Evolutionary conservation across 768 basidiomycete genomes (phyloP), one percentile per base, ranked within the genome.

Genomic region (Suillus subluteus): DNA sequence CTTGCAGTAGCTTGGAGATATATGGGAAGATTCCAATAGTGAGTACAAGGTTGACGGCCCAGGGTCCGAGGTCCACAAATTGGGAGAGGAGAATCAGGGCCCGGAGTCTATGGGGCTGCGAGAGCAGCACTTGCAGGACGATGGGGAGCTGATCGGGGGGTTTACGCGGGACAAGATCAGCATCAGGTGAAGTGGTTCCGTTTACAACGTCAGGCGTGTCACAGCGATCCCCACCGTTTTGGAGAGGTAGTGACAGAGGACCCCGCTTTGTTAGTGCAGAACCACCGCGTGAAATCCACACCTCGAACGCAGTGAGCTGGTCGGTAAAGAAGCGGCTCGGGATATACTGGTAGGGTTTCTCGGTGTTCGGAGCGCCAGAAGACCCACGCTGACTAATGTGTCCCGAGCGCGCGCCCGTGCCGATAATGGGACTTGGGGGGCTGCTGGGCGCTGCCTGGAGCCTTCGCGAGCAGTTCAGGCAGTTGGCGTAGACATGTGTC

Each of bases 1-100:
- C 96, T 78, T 98, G 96, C 8, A 99, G 86, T 6, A 99, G 86
- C 73, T 98, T 96, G 65, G 95, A 94, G 62, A 99, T 98, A 76
- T 99, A 99, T 4, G 98, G 97, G 82, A 98, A 99, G 73, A 99
- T 98, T 15, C 98, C 98, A 72, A 99, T 98, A 7, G 92, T 91
- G 43, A 99, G 84, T 15, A 97, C 96, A 16, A 98, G 88, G 71
- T 98, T 92, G 58, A 99, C 98, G 0, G 98, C 98, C 97, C 98
- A 99, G 15, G 98, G 96, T 0, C 98, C 98, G 8, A 99, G 87
- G 75, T 99, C 98, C 72, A 99, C 95, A 71, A 99, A 99, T 79
- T 96, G 94, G 41, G 96, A 97, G 6, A 99, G 86, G 30, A 98
- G 88, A 69, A 98, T 97, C 67, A 99, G 89, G 3, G 98, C 98